Evolutionary conservation across 345 rosid species (phyloP).

Genomic region (Microcos paniculata): DNA sequence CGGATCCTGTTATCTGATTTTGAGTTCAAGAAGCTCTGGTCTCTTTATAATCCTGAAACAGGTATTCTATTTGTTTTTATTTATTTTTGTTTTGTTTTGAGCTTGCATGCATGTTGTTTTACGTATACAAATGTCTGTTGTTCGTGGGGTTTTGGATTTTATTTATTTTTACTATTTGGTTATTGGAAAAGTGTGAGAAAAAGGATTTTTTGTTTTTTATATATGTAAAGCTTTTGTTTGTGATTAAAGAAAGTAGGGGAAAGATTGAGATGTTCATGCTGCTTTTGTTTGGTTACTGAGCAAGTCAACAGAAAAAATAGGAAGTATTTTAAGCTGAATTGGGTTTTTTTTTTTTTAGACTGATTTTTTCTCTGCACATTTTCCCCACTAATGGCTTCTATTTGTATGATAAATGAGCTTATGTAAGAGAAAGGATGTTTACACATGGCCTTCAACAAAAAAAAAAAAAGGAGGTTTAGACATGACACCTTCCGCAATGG

Average conservation of each 20-base stretch:
- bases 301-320: background rate
- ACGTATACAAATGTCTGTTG: background rate
- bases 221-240: background rate
- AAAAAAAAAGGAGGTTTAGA: background rate
- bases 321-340: background rate
- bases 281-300: background rate
- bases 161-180: constrained; percentile 7
- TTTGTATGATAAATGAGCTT: background rate
- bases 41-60: constrained; percentile 70
- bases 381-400: background rate
- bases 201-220: background rate
- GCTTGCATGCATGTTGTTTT: background rate
- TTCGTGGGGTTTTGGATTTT: background rate
- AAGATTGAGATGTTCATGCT: background rate
- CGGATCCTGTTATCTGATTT: constrained; percentile 73
- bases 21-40: constrained; percentile 83
- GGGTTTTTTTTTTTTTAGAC: background rate
- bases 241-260: background rate
- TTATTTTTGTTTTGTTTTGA: background rate
- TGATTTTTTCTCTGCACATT: background rate
- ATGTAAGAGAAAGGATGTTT: background rate
- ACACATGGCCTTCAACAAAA: no score
- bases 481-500: background rate
- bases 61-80: constrained; percentile 34
- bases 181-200: constrained; percentile 5